Percentiles rank a stretch among this genome's conserved stretches.
Evolutionary conservation across 768 basidiomycete species (phyloP).

Genomic region (Lactarius psammicola): DNA sequence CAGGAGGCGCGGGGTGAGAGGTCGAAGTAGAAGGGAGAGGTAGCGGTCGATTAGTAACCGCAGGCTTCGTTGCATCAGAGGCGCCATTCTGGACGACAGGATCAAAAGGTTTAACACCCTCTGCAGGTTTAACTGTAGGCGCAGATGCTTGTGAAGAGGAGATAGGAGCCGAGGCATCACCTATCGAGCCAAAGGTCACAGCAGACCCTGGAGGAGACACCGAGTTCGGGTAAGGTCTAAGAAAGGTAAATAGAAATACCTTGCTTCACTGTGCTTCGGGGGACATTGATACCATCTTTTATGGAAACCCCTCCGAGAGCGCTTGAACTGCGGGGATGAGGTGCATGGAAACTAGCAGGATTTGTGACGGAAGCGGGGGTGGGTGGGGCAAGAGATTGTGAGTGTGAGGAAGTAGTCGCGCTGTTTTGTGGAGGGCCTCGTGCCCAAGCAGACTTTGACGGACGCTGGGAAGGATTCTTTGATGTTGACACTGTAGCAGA

Average conservation of each 20-base stretch:
- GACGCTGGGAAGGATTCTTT: slow-evolving; percentile 71
- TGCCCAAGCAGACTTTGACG: slow-evolving; percentile 87
- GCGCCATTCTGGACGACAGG: slow-evolving; percentile 51
- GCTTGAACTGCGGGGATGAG: slow-evolving; percentile 79
- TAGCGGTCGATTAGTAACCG: slow-evolving; percentile 21
- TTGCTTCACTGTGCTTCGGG: slow-evolving; percentile 66
- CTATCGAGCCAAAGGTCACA: slow-evolving; percentile 89
- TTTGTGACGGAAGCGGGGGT: slow-evolving; percentile 39
- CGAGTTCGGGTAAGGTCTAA: slow-evolving; percentile 13
- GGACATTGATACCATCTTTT: slow-evolving; percentile 77
- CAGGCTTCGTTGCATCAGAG: slow-evolving; percentile 24
- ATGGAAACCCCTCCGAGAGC: slow-evolving; percentile 66
- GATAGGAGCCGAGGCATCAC: slow-evolving; percentile 71
- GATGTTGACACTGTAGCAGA: slow-evolving; percentile 68
- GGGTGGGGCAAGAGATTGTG: slow-evolving; percentile 64
- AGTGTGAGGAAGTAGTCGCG: slow-evolving; percentile 58
- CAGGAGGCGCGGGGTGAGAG: slow-evolving; percentile 26
- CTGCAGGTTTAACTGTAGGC: slow-evolving; percentile 56
- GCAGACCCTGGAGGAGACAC: slow-evolving; percentile 48
- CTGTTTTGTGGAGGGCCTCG: slow-evolving; percentile 88
- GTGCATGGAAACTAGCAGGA: slow-evolving; percentile 41
- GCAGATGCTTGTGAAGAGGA: slow-evolving; percentile 78
- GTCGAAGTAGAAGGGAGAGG: slow-evolving; percentile 35
- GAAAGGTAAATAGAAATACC: slow-evolving; percentile 40
- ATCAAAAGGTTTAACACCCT: slow-evolving; percentile 80